phyloP scores from a whole-genome alignment of 257 asterid species.

The Lycium barbarum region DNA sequence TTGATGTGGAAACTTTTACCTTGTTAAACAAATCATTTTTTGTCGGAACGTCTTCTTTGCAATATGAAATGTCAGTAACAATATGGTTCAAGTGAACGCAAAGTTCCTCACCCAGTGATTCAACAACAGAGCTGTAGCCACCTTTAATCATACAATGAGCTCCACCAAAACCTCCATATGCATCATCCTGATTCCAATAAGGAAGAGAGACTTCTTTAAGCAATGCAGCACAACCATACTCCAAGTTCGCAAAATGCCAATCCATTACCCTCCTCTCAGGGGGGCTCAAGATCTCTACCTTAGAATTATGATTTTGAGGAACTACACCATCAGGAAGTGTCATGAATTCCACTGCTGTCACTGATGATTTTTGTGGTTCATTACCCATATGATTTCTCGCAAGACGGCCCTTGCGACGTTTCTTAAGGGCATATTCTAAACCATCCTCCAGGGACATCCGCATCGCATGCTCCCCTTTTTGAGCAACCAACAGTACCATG shows the following conservation, averaged over 20 bases:
- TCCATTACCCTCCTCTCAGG: slow-evolving; percentile 98
- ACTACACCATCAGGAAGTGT: slow-evolving; percentile 40
- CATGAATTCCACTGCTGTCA: slow-evolving; percentile 43
- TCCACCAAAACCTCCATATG: slow-evolving; percentile 98
- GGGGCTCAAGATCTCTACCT: slow-evolving; percentile 69
- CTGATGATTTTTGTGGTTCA: slow-evolving; percentile 42
- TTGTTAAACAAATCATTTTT: slow-evolving; percentile 48
- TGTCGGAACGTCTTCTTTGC: slow-evolving; percentile 42
- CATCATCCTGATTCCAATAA: slow-evolving; percentile 97
- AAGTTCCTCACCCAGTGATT: slow-evolving; percentile 85
- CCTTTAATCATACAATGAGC: slow-evolving; percentile 99
- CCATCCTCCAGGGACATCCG: slow-evolving; percentile 97
- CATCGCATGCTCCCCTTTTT: slow-evolving; percentile 84
- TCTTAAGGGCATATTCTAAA: slow-evolving; percentile 79
- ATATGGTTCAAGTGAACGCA: slow-evolving; percentile 72
- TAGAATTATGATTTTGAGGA: slow-evolving; percentile 39
- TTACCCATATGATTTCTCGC: slow-evolving; percentile 39
- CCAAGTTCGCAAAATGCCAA: slow-evolving; percentile 99
- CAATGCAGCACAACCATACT: slow-evolving; percentile 97
- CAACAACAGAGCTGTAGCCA: slow-evolving; percentile 90
- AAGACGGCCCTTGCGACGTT: slow-evolving; percentile 53
- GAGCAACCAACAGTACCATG: slow-evolving; percentile 86
- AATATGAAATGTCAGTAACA: slow-evolving; percentile 73
- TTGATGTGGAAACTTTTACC: slow-evolving; percentile 75
- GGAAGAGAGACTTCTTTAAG: slow-evolving; percentile 96